These are phyloP conservation scores for Sporothrix brunneoviolacea DNA, from an alignment of 2,329 filamentous ascomycete genomes.

Conservation along the genomic window DNA sequence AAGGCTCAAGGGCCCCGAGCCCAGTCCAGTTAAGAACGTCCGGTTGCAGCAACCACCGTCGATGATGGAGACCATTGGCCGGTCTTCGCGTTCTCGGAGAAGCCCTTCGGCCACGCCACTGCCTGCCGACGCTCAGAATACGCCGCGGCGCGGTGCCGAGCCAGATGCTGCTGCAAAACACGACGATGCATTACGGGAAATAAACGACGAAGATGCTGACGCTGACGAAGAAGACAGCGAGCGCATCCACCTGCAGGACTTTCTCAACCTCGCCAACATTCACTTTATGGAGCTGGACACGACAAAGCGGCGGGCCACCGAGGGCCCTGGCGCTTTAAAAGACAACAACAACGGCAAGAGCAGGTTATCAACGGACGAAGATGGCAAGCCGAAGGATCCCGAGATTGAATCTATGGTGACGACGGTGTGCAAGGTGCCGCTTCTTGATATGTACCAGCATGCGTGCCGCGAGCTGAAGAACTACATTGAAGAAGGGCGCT, in stretches of 20 bases:
- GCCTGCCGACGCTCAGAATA: conserved; percentile 25
- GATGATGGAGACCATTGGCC: conserved; percentile 59
- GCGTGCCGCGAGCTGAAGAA: conserved; percentile 93
- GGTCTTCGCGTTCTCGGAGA: conserved; percentile 44
- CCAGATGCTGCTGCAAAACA: conserved; percentile 29
- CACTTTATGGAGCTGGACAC: conserved; percentile 98
- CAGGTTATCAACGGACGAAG: conserved; percentile 20
- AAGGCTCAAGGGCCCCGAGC: conserved; percentile 62
- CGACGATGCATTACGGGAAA: conserved; percentile 27
- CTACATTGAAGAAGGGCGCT: conserved; percentile 88
- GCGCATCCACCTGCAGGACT: conserved; percentile 79
- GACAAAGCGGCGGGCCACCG: conserved; percentile 83
- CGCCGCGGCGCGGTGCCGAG: not conserved
- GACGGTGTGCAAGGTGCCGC: conserved; percentile 83
- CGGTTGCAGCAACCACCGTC: conserved; percentile 62
- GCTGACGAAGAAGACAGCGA: conserved; percentile 45
- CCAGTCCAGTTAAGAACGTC: conserved; percentile 71
- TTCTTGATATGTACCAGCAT: conserved; percentile 91
- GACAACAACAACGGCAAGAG: conserved; percentile 25
- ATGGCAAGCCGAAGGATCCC: conserved; percentile 21
- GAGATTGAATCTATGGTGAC: conserved; percentile 70
- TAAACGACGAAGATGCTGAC: conserved; percentile 28
- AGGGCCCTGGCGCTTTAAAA: conserved; percentile 48
- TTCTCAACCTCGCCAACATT: conserved; percentile 91
- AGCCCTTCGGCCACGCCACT: conserved; percentile 35